Evolutionary conservation across 1,139 yeast species (phyloP).

Genomic region (Saccharomyces hybrid): DNA sequence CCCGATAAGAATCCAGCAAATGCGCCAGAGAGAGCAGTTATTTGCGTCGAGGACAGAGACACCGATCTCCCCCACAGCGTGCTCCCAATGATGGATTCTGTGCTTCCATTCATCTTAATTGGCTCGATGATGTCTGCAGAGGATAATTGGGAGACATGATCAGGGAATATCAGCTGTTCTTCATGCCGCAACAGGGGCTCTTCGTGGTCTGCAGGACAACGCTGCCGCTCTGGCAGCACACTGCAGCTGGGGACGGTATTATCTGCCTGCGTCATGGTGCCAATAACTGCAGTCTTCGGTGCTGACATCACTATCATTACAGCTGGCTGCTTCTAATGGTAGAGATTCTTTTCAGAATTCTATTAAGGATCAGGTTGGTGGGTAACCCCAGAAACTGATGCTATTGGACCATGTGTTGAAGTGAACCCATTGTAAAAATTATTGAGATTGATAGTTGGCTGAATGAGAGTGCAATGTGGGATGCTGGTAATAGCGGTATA

Average conservation of each 20-base stretch:
- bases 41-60: no score
- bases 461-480: no score
- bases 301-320: neutral
- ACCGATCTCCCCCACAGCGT: no score
- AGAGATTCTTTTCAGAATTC: neutral
- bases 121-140: constrained; percentile 5
- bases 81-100: neutral
- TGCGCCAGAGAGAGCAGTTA: no score
- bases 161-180: constrained; percentile 3
- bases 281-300: neutral
- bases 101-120: neutral
- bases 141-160: constrained; percentile 4
- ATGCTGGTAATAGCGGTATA: neutral
- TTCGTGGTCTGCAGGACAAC: neutral
- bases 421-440: neutral
- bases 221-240: neutral
- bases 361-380: neutral
- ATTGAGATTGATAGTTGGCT: neutral
- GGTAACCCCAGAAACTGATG: neutral
- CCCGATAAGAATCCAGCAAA: no score
- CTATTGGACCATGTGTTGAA: neutral
- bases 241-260: neutral
- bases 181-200: neutral
- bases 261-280: neutral
- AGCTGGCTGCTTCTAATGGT: neutral